Base-by-base conservation (phyloP, 768 basidiomycete genomes). In the Leucocoprinus leucothites region DNA sequence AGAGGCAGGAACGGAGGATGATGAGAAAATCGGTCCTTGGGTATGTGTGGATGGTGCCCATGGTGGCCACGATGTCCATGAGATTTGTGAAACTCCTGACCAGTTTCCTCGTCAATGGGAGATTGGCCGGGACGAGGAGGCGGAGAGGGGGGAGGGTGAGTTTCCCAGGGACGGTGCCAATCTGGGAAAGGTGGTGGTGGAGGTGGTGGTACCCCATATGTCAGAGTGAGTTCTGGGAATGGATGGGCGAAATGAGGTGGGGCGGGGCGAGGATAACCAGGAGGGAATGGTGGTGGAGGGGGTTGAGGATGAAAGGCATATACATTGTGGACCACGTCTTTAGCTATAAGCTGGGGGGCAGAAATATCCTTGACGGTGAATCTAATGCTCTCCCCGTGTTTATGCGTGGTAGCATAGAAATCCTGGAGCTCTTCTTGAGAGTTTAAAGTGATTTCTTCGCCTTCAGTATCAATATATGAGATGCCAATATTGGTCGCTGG, bases 311-410 rank as follows among this genome's bases (percentile, higher is more conserved):
- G 31, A 34, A 34, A 34, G 31, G 31, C 13, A 34, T 6, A 21
- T n/a, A 5, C 16, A 42, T 16, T 7, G 7, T 5, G n/a, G n/a
- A n/a, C n/a, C n/a, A n/a, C n/a, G 7, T 42, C 41, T 16, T n/a
- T 25, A 19, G 21, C 13, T 4, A 11, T 45, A 16, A 11, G 11
- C 57, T 66, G 64, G 36, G 70, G 71, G 43, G 69, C 59, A 51
- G 75, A 69, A 55, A 91, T 68, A 70, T 91, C 84, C 62, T 79
- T 74, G n/a, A 92, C 82, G 21, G 67, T 70, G 61, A 93, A 81
- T 68, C 82, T 87, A 69, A 86, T 71, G 31, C 69, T 57, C 21
- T 71, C 65, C n/a, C 64, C 64, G 43, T 62, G 52, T 22, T 58
- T 57, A 42, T 52, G 38, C 7, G n/a, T 13, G 57, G 35, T 21